A percentile compares a stretch with the other conserved stretches of the same genome.
phyloP scores from a whole-genome alignment of 768 basidiomycete genomes.

The Favolaschia claudopus region DNA sequence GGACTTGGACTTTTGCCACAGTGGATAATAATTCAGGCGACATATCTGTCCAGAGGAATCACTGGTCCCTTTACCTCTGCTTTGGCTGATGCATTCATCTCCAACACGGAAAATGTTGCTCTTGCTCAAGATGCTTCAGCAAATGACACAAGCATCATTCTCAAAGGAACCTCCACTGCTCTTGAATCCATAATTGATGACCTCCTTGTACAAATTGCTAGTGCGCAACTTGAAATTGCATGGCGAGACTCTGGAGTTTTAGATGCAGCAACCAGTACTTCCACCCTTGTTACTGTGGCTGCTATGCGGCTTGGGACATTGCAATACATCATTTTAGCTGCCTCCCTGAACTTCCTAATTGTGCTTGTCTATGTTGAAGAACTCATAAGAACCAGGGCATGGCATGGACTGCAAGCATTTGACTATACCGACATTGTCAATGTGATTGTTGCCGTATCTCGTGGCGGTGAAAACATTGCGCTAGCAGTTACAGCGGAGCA shows the following conservation, averaged over 20 bases:
- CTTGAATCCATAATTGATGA: conserved; percentile 1
- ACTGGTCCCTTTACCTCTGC: neutral
- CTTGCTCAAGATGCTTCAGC: too few species aligned
- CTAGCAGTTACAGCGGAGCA: too few species aligned
- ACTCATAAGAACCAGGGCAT: neutral
- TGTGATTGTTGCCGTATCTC: neutral
- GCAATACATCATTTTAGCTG: neutral
- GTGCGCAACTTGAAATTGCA: too few species aligned
- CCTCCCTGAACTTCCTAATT: neutral
- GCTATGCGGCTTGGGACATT: neutral
- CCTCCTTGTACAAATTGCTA: too few species aligned
- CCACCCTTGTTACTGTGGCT: neutral
- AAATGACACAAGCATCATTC: neutral
- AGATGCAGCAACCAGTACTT: neutral
- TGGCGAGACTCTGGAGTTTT: too few species aligned
- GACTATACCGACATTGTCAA: neutral
- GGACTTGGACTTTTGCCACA: neutral
- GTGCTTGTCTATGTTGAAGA: neutral
- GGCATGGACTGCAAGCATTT: neutral
- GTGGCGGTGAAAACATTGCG: neutral
- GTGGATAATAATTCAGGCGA: neutral
- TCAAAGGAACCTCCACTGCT: neutral
- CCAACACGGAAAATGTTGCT: neutral
- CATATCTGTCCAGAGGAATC: neutral
- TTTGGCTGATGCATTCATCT: neutral